Evolutionary conservation across 345 rosid genomes (phyloP).

Genomic region (Citrus medica): DNA sequence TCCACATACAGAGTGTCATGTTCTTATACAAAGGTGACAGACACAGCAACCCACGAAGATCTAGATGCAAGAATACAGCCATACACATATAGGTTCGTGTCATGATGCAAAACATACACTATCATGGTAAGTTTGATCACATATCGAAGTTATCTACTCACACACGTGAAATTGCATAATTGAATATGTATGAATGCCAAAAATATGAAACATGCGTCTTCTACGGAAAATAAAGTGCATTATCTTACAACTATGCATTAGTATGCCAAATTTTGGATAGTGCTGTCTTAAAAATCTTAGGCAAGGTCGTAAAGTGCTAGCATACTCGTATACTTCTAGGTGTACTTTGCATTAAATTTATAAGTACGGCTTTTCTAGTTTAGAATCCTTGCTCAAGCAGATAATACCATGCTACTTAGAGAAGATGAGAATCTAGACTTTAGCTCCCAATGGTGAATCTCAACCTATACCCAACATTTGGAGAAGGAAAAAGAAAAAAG

Average conservation of each 20-base stretch:
- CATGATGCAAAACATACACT: background rate
- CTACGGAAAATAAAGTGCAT: background rate
- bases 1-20: background rate
- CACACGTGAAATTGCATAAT: background rate
- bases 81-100: background rate
- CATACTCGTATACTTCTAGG: background rate
- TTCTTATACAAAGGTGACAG: background rate
- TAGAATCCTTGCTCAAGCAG: background rate
- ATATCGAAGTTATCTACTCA: background rate
- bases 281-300: background rate
- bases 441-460: background rate
- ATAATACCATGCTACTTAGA: background rate
- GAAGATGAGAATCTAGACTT: background rate
- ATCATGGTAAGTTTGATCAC: background rate
- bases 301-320: background rate
- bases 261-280: background rate
- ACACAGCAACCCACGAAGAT: background rate
- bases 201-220: background rate
- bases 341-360: background rate
- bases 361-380: background rate
- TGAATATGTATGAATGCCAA: background rate
- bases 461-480: background rate
- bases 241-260: background rate
- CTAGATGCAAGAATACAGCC: background rate
- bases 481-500: background rate